Conservation (phyloP, 768 basidiomycete genomes). For the Pholiota conissans region DNA sequence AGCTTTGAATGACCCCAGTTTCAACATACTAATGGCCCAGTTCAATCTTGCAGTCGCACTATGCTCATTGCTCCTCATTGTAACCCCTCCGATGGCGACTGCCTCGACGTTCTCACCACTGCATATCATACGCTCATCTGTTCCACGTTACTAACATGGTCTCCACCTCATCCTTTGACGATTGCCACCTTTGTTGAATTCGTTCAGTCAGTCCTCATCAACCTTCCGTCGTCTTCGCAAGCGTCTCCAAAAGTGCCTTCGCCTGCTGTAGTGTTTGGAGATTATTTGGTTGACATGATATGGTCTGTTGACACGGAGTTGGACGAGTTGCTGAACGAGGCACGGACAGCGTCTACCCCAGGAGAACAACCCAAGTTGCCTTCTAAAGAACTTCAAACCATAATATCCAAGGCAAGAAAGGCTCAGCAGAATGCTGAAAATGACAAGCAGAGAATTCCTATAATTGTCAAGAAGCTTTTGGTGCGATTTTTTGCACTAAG, state of each 20-base stretch:
- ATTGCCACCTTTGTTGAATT: constrained; percentile 59
- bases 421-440: constrained; percentile 54
- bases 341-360: constrained; percentile 39
- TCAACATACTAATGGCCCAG: constrained; percentile 7
- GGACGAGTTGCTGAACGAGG: constrained; percentile 67
- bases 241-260: constrained; percentile 47
- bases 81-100: constrained; percentile 53
- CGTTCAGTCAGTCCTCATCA: constrained; percentile 57
- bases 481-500: constrained; percentile 36
- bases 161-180: constrained; percentile 45
- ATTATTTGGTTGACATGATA: constrained; percentile 74
- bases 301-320: constrained; percentile 81
- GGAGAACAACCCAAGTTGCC: constrained; percentile 33
- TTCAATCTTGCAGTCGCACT: constrained; percentile 47
- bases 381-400: constrained; percentile 18
- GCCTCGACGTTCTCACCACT: constrained; percentile 58
- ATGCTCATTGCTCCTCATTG: constrained; percentile 61
- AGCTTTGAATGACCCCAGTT: constrained; percentile 21
- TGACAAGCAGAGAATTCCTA: constrained; percentile 62
- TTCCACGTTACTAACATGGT: constrained; percentile 58
- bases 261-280: constrained; percentile 53
- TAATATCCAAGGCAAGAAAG: constrained; percentile 38
- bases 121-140: constrained; percentile 69
- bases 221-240: constrained; percentile 73
- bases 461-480: constrained; percentile 60